Evolutionary conservation across 495 filamentous ascomycete species (phyloP).

Genomic region (Daldinia loculata): DNA sequence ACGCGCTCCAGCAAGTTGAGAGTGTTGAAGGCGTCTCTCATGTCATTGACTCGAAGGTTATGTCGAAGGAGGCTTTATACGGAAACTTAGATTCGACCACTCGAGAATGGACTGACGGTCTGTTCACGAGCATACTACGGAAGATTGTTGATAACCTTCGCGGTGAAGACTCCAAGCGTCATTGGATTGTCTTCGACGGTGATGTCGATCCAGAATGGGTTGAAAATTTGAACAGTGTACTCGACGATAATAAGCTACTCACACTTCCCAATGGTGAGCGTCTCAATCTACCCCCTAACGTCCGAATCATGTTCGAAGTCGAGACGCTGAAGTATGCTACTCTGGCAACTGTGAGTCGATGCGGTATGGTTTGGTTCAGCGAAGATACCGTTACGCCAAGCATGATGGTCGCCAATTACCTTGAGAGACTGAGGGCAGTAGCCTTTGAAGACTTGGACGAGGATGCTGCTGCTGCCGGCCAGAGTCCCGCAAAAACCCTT

Average conservation of each 20-base stretch:
- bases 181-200: slow-evolving; percentile 99
- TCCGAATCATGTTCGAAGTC: slow-evolving; percentile 99
- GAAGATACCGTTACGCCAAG: slow-evolving; percentile 91
- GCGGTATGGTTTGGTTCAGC: slow-evolving; percentile 99
- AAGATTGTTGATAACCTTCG: slow-evolving; percentile 99
- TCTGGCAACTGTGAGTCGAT: slow-evolving; percentile 95
- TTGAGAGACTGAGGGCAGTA: slow-evolving; percentile 79
- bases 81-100: slow-evolving; percentile 96
- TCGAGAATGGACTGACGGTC: slow-evolving; percentile 96
- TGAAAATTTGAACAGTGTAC: slow-evolving; percentile 98
- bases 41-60: slow-evolving; percentile 99
- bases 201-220: slow-evolving; percentile 99
- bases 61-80: slow-evolving; percentile 98
- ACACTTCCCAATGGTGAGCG: slow-evolving; percentile 98
- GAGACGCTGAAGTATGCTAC: slow-evolving; percentile 99
- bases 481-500: slow-evolving; percentile 77
- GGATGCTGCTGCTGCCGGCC: slow-evolving; percentile 82
- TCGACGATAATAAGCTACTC: slow-evolving; percentile 97
- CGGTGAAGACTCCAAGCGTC: slow-evolving; percentile 93
- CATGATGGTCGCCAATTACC: slow-evolving; percentile 94
- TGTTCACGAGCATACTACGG: slow-evolving; percentile 96
- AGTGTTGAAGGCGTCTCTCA: slow-evolving; percentile 93
- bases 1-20: slow-evolving; percentile 90
- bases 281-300: slow-evolving; percentile 90
- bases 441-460: slow-evolving; percentile 95